A percentile compares a stretch with the other conserved stretches of the same genome.
Conservation (phyloP, 768 basidiomycete species). For the Psilocybe azurescens region DNA sequence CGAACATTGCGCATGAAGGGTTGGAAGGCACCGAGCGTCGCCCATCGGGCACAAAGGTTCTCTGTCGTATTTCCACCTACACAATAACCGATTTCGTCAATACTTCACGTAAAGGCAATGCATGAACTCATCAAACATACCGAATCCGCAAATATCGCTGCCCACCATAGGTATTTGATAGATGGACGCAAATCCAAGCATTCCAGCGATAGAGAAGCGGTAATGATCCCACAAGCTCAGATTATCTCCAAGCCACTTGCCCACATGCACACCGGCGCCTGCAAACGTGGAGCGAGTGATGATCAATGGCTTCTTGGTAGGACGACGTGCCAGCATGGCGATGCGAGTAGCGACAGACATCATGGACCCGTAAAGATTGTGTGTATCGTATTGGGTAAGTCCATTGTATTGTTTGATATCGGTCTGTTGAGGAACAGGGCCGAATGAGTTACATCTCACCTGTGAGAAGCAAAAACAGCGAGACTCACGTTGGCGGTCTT, state of each 20-base stretch:
- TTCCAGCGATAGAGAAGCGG: slow-evolving; percentile 62
- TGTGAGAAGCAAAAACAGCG: not conserved
- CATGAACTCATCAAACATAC: slow-evolving; percentile 34
- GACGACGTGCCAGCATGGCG: slow-evolving; percentile 67
- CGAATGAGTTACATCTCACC: not conserved
- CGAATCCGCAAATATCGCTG: slow-evolving; percentile 73
- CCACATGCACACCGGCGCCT: slow-evolving; percentile 66
- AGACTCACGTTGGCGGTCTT: slow-evolving; percentile 57
- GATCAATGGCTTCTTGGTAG: slow-evolving; percentile 68
- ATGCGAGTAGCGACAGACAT: slow-evolving; percentile 78
- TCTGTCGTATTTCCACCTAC: slow-evolving; percentile 68
- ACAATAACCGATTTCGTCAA: not conserved
- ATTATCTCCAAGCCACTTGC: slow-evolving; percentile 82
- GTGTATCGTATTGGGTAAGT: not conserved
- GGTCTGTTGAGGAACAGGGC: slow-evolving; percentile 30
- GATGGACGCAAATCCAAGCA: slow-evolving; percentile 65
- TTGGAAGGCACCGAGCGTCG: slow-evolving; percentile 76
- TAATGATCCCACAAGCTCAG: slow-evolving; percentile 65
- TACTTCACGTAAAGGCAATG: not conserved
- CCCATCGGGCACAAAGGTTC: slow-evolving; percentile 77
- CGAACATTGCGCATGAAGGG: slow-evolving; percentile 81
- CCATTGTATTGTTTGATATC: slow-evolving; percentile 56
- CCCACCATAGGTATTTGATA: slow-evolving; percentile 81
- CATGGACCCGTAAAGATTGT: slow-evolving; percentile 38
- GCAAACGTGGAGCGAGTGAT: slow-evolving; percentile 77